These are phyloP conservation scores for Trichoderma guizhouense DNA, from an alignment of 2,329 filamentous ascomycete genomes.

Conservation along the genomic window DNA sequence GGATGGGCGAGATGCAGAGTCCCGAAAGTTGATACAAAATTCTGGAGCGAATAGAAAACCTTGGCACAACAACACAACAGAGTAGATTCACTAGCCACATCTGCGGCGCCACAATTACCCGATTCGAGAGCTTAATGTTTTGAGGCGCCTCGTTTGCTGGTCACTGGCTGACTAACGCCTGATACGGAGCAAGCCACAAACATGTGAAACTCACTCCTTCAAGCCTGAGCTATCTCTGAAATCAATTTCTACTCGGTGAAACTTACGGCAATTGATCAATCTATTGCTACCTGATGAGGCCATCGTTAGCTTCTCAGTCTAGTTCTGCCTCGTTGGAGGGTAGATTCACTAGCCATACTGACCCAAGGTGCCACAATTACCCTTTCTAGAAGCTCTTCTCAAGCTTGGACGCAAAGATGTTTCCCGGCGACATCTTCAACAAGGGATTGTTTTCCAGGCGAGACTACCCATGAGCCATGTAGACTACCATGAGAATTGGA, in stretches of 20 bases:
- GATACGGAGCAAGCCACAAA: not conserved
- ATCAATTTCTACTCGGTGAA: not conserved
- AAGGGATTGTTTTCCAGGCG: not conserved
- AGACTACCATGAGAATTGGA: no score
- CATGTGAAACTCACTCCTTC: not conserved
- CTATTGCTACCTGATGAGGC: not conserved
- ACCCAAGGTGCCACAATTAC: not conserved
- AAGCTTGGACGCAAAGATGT: no score
- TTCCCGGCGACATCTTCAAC: fast-evolving
- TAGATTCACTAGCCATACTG: not conserved
- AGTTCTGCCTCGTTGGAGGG: not conserved
- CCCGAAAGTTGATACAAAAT: not conserved
- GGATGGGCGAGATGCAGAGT: constrained; percentile 4
- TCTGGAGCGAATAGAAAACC: constrained; percentile 2
- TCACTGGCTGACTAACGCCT: not conserved
- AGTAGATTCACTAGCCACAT: not conserved
- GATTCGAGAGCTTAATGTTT: not conserved
- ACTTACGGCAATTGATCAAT: not conserved
- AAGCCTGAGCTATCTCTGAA: not conserved
- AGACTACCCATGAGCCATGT: no score
- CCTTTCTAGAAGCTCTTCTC: not conserved
- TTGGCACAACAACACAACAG: constrained; percentile 2
- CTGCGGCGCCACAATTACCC: constrained; percentile 6
- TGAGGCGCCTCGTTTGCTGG: not conserved
- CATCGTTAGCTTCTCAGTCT: not conserved